These are phyloP conservation scores for Inga laurina DNA, from an alignment of 306 rosid genomes.

Conservation along the genomic window DNA sequence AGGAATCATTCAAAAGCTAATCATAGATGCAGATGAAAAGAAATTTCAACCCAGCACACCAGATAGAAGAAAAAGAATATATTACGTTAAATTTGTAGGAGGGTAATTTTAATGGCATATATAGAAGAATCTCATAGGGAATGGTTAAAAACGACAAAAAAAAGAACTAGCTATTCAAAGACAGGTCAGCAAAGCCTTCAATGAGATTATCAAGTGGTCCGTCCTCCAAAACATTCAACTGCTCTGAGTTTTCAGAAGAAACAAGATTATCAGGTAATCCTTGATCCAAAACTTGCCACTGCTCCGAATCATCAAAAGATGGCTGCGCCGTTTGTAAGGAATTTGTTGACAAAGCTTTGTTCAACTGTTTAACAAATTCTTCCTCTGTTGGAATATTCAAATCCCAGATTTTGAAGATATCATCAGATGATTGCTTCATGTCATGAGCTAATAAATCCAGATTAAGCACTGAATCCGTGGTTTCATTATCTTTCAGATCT, in stretches of 20 bases:
- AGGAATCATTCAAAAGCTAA: not conserved
- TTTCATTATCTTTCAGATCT: slow-evolving; percentile 30
- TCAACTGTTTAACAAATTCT: slow-evolving; percentile 58
- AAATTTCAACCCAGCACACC: not conserved
- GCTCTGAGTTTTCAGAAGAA: slow-evolving; percentile 17
- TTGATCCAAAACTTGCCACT: slow-evolving; percentile 37
- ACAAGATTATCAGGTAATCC: slow-evolving; percentile 45
- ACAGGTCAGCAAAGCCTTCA: slow-evolving; percentile 48
- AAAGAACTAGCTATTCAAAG: slow-evolving; percentile 38
- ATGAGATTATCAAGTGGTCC: not conserved
- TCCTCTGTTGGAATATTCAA: slow-evolving; percentile 60
- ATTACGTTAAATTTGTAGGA: slow-evolving; percentile 13
- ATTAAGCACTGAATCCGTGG: slow-evolving; percentile 31
- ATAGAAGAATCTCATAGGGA: slow-evolving; percentile 5
- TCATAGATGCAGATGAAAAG: slow-evolving; percentile 7
- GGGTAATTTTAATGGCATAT: not conserved
- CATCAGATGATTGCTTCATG: slow-evolving; percentile 39
- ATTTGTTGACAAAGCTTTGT: slow-evolving; percentile 47
- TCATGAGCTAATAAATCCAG: slow-evolving; percentile 35
- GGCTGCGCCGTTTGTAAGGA: slow-evolving; percentile 37
- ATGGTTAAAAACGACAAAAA: not conserved
- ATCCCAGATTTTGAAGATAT: slow-evolving; percentile 79
- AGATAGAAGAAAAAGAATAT: not conserved
- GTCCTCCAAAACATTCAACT: not conserved
- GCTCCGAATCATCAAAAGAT: slow-evolving; percentile 31